phyloP scores from a whole-genome alignment of 2,329 filamentous ascomycete species.

The Penicillium expansum region DNA sequence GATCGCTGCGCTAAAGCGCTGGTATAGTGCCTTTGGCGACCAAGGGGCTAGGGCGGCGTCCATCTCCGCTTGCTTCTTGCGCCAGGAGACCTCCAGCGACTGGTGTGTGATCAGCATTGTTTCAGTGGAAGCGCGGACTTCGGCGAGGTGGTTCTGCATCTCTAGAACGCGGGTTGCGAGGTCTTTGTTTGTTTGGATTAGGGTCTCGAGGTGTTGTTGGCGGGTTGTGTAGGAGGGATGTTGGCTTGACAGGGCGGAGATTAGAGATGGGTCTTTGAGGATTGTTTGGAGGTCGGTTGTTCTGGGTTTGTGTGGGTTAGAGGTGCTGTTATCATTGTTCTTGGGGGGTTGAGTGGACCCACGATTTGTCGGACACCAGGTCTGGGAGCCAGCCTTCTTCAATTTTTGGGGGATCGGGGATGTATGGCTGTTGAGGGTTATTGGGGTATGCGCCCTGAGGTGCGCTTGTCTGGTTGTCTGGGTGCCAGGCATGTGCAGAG shows the following conservation, averaged over 20 bases:
- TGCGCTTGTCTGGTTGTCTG: slow-evolving; percentile 17
- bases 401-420: slow-evolving; percentile 39
- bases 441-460: slow-evolving; percentile 11
- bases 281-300: slow-evolving; percentile 66
- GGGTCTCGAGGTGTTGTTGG: slow-evolving; percentile 60
- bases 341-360: slow-evolving; percentile 31
- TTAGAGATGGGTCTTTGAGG: slow-evolving; percentile 65
- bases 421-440: slow-evolving; percentile 11
- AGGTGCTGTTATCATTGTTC: slow-evolving; percentile 16
- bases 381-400: slow-evolving; percentile 73
- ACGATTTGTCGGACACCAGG: slow-evolving; percentile 79
- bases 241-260: slow-evolving; percentile 71
- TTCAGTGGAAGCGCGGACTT: slow-evolving; percentile 66
- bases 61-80: slow-evolving; percentile 82
- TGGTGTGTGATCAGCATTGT: slow-evolving; percentile 79
- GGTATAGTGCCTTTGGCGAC: slow-evolving; percentile 81
- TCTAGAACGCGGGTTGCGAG: slow-evolving; percentile 55
- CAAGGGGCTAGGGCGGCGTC: slow-evolving; percentile 81
- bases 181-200: slow-evolving; percentile 69
- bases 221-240: slow-evolving; percentile 71
- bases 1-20: slow-evolving; percentile 71
- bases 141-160: slow-evolving; percentile 49
- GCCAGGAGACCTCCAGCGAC: slow-evolving; percentile 88
- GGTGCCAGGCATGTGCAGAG: slow-evolving; percentile 26
- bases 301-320: slow-evolving; percentile 19